Conservation (phyloP, 805 yeast species). For the Candida quercuum region DNA sequence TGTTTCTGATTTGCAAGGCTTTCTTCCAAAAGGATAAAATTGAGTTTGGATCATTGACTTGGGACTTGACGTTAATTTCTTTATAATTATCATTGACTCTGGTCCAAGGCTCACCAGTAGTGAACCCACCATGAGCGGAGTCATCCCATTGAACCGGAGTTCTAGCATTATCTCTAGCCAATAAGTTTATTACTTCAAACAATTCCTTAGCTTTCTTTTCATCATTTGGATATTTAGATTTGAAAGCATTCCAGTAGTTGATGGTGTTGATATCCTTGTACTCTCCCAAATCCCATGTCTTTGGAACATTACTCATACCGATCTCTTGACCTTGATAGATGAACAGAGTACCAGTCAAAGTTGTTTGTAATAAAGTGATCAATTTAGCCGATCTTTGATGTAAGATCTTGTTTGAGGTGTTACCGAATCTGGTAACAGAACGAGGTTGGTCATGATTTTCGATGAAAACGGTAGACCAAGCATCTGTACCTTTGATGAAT, state of each 20-base stretch:
- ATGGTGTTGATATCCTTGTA: slow-evolving; percentile 46
- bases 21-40: slow-evolving; percentile 41
- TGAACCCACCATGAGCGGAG: slow-evolving; percentile 40
- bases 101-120: slow-evolving; percentile 48
- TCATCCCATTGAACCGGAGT: slow-evolving; percentile 54
- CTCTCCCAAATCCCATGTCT: slow-evolving; percentile 41
- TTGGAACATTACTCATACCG: slow-evolving; percentile 44
- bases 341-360: slow-evolving; percentile 50
- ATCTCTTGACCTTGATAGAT: slow-evolving; percentile 60
- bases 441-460: slow-evolving; percentile 61
- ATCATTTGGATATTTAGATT: slow-evolving; percentile 20
- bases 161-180: slow-evolving; percentile 50
- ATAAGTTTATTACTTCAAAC: slow-evolving; percentile 29
- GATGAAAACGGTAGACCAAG: slow-evolving; percentile 50
- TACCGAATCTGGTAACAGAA: slow-evolving; percentile 46
- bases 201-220: slow-evolving; percentile 25
- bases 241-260: slow-evolving; percentile 34
- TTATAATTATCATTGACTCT: slow-evolving; percentile 43
- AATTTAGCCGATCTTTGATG: slow-evolving; percentile 41
- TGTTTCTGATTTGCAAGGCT: slow-evolving; percentile 38
- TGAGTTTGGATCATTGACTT: slow-evolving; percentile 40
- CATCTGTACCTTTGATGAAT: slow-evolving; percentile 44
- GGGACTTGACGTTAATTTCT: slow-evolving; percentile 43
- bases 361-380: slow-evolving; percentile 37
- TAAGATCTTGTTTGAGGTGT: slow-evolving; percentile 28